Evolutionary conservation across 2,329 filamentous ascomycete genomes (phyloP).

Genomic region (Aspergillus pseudonomiae): DNA sequence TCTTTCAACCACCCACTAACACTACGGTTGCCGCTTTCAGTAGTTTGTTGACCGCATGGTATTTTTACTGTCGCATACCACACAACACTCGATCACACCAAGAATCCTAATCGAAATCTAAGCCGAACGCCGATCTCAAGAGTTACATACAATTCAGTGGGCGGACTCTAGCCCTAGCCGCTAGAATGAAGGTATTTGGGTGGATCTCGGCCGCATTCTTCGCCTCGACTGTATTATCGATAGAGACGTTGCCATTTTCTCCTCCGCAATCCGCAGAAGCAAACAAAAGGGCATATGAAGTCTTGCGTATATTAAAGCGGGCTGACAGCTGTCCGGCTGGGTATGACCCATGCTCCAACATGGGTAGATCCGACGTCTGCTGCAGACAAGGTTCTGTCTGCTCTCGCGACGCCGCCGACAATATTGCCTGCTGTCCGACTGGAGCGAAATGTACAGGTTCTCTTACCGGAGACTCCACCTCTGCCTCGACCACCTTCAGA

Average conservation of each 20-base stretch:
- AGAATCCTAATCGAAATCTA: background rate
- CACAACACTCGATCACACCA: background rate
- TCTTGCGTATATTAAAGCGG: constrained; percentile 37
- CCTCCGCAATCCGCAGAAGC: constrained; percentile 26
- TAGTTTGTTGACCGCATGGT: constrained; percentile 38
- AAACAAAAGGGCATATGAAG: constrained; percentile 31
- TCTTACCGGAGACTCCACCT: constrained; percentile 39
- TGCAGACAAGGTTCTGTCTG: constrained; percentile 58
- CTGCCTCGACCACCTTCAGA: constrained; percentile 34
- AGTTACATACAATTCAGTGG: constrained; percentile 9
- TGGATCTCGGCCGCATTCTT: constrained; percentile 37
- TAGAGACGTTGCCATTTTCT: constrained; percentile 35
- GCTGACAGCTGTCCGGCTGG: constrained; percentile 52
- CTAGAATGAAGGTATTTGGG: constrained; percentile 38
- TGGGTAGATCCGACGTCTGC: constrained; percentile 59
- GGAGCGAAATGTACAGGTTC: constrained; percentile 62
- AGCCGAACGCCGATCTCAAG: background rate
- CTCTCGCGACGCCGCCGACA: constrained; percentile 57
- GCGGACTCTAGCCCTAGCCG: constrained; percentile 18
- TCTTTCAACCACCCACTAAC: background rate
- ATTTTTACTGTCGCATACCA: background rate
- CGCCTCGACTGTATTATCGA: constrained; percentile 32
- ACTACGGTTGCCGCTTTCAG: constrained; percentile 31
- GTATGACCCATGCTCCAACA: constrained; percentile 56
- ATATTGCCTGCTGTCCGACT: constrained; percentile 64